phyloP scores from a whole-genome alignment of 345 rosid species.

The Mangifera indica region DNA sequence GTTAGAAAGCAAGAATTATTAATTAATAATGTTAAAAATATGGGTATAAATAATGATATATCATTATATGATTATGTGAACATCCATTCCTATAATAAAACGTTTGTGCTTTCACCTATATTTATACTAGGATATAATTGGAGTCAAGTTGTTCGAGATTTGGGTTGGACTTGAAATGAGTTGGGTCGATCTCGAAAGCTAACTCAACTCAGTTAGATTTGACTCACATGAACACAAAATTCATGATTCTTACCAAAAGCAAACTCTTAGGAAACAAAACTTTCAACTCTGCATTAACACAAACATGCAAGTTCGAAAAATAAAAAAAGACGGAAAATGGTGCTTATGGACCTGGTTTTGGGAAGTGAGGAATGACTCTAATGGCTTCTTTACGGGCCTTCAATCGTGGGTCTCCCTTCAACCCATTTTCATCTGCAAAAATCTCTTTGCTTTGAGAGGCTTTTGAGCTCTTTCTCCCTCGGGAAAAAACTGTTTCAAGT shows the following conservation, averaged over 20 bases:
- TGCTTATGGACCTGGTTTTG: conserved; percentile 18
- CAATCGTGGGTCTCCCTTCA: conserved; percentile 33
- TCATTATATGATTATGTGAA: no score
- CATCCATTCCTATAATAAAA: no score
- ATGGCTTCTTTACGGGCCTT: conserved; percentile 32
- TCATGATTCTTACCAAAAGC: conserved; percentile 61
- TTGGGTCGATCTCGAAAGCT: no score
- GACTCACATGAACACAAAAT: no score
- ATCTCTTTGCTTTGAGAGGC: neutral
- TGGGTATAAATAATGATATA: no score
- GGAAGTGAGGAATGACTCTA: conserved; percentile 37
- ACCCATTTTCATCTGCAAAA: conserved; percentile 40
- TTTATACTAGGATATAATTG: no score
- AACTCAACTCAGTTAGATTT: no score
- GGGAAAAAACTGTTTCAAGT: no score
- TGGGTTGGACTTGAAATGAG: no score
- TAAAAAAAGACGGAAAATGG: neutral
- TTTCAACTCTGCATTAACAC: neutral
- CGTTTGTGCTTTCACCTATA: no score
- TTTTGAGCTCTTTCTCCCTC: neutral
- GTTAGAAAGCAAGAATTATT: conserved; percentile 22
- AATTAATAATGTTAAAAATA: neutral
- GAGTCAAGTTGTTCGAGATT: no score
- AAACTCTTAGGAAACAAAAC: neutral
- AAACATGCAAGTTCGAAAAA: neutral